Evolutionary conservation across 108 stramenopile genomes (phyloP), one percentile per base, ranked within the genome.

Genomic region (Chaetoceros muelleri): DNA sequence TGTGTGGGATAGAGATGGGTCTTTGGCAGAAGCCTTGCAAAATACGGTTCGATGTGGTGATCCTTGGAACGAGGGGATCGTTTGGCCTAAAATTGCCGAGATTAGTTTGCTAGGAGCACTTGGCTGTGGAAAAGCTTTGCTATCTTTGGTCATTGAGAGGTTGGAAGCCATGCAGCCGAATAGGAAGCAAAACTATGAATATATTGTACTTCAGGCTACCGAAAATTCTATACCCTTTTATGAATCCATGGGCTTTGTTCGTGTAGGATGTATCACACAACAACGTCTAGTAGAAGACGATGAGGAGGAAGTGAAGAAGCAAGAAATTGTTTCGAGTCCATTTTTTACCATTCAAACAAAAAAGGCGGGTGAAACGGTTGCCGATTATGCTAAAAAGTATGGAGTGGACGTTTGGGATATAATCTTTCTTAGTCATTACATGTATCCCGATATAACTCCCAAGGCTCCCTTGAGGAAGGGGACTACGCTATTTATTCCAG

Each of bases 51-150:
- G 81, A 27, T 71, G 76, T 47, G 94, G 94, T 26, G 84, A 95
- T 70, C 85, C 90, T 3, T 88, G 81, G 60, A 69, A 80, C 48
- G 94, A 95, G 72, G 94, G 94, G 0, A 84, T 95, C 46, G 86
- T 95, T 13, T 95, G 84, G 71, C 94, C 94, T 28, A 69, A 78
- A 48, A 79, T 95, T 61, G 94, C 94, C 2, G 94, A 95, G 63
- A 70, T 95, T 53, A 84, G 86, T 1, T 61, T 95, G 28, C 55
- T 77, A 74, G 74, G 94, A 57, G 62, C 82, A 52, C 60, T 78
- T 73, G 75, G 87, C 65, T 65, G 89, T 78, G 77, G 94, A 64
- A 49, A 78, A 71, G 65, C 68, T 45, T 67, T 95, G 26, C 76
- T 95, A 16, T 44, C 67, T 24, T 68, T 95, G 16, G 79, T 69